Base-by-base conservation (phyloP, 129 eudicot species). In the Cynara cardunculus region DNA sequence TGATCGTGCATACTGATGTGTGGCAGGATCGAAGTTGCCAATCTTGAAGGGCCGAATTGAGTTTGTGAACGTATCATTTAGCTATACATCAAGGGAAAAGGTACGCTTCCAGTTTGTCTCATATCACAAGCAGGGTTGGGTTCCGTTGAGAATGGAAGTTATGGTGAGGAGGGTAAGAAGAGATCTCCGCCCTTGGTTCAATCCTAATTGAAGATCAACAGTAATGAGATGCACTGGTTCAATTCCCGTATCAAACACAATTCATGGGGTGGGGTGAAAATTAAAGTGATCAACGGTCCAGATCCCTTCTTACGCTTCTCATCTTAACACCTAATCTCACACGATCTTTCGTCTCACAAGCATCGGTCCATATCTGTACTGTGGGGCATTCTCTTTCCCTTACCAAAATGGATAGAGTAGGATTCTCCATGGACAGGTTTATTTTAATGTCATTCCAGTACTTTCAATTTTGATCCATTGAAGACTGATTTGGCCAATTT, bases 1-100 rank as follows among this genome's bases (percentile, higher is more conserved):
- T 71, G 30, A 81, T 68, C 26, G 27, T 32, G 71, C 21, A 61
- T 77, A 64, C 76, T 74, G 80, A 79, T 25, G 12, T 86, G 79
- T 80, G 85, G 75, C 90, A 96, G 99, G 99, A 66, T 69, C 75
- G 35, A 91, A 88, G 82, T 79, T 91, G 86, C 84, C 90, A 77
- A 84, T 73, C 62, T 77, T 96, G 86, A 76, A 30, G 39, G 99
- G 99, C 7, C 86, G 67, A 71, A 87, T 96, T 82, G 96, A 93
- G 76, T 93, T 96, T 80, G 77, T 81, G 85, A 82, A 93, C 80
- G 91, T 96, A 32, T 83, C 91, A 24, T 96, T 93, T 88, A 70
- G 80, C 86, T 96, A 96, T 86, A 81, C 96, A 46, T 88, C 99
- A 61, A 93, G 99, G 82, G 86, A 80, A 62, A 88, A 67, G 88